Evolutionary conservation across 768 basidiomycete genomes (phyloP), one percentile per base, ranked within the genome.

Genomic region (Mycena alexandri): DNA sequence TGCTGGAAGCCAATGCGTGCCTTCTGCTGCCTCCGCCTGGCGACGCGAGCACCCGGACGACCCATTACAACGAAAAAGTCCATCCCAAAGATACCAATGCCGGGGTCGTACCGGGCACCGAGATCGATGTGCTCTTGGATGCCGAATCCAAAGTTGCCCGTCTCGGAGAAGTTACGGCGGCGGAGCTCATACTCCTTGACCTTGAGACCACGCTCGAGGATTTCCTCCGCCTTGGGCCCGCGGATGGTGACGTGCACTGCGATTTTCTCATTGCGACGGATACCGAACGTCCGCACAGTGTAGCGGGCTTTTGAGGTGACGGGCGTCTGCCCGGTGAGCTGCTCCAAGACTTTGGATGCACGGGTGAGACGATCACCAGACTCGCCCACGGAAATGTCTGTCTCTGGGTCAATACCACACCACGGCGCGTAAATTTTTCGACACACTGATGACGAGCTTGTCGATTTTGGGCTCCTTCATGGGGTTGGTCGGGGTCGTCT

Each of bases 191-290:
- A 99, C 85, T 99, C 98, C 89, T 99, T 99, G 77, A 99, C 98
- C 83, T 99, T 99, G 81, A 99, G 87, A 51, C 96, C 97, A 75
- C 97, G 94, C 86, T 99, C 97, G 75, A 99, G 87, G 79, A 99
- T 98, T 82, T 99, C 97, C 89, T 99, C 97, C 42, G 97, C 97
- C 84, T 99, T 99, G 73, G 97, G 97, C 33, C 97, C 97, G 75
- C 97, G 94, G 84, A 99, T 98, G 79, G 97, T 99, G 76, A 96
- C 95, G 83, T 96, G 95, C 72, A 94, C 94, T 54, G 97, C 97
- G 79, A 99, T 99, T 89, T 99, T 99, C 85, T 99, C 97, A 87
- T 99, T 99, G 85, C 98, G 94, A 80, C 98, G 93, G 88, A 99
- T 99, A 77, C 94, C 93, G 86, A 99, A 99, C 54, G 93, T 93